Base-by-base conservation (phyloP, 352 stramenopile genomes). In the Pythium sp. region DNA sequence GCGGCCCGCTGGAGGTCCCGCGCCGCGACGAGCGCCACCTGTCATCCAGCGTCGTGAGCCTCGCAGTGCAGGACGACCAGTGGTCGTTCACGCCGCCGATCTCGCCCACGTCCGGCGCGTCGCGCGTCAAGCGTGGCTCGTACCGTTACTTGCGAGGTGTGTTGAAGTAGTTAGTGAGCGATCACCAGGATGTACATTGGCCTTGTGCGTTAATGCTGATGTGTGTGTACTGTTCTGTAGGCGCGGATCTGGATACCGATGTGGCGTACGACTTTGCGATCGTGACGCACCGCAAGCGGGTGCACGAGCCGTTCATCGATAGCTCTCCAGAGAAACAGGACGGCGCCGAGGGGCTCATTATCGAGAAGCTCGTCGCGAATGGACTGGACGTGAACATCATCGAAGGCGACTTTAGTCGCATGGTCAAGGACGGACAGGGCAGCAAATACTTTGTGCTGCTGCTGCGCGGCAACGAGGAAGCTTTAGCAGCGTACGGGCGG, bases 391-490 rank as follows among this genome's bases (percentile, higher is more conserved):
- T 92, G 9, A 82, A 92, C 59, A 74, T 90, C 32, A 78, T 92
- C 30, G 84, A 92, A 68, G 82, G 82, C 64, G 84, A 90, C 56
- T 89, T 92, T 64, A 91, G 80, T 34, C 70, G 70, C 58, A 74
- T 78, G 70, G 65, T 73, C 4, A 51, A 58, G 18, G 58, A 60
- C 47, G 47, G 36, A 14, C 65, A 73, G 18, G 69, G 73, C 43
- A 90, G 79, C 71, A 87, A 90, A 63, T 91, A 90, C 61, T 85
- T 91, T 67, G 81, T 94, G 58, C 69, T 94, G 47, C 62, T 94
- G 0, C 74, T 94, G 30, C 84, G 84, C 22, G 86, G 80, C 14
- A 90, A 84, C 41, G 77, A 92, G 59, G 81, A 86, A 30, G 81
- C 83, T 18, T 71, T 92, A 15, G 72, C 74, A 15, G 74, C 77